Evolutionary conservation across 108 stramenopile genomes (phyloP), one percentile per base, ranked within the genome.

Genomic region (Parietichytrium sp.): DNA sequence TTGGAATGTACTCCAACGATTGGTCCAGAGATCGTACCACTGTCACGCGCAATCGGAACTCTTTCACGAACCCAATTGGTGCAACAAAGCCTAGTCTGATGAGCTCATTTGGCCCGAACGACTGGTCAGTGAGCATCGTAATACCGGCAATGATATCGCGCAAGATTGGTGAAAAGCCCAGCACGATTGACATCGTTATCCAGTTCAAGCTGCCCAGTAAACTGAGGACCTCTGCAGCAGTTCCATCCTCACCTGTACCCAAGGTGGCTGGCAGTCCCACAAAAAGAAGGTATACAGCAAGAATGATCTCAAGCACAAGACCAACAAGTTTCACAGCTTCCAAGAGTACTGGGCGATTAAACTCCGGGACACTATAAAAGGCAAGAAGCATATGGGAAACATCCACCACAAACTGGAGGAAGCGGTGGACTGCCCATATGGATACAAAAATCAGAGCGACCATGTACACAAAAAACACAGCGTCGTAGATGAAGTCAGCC

Each of bases 111-210:
- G 18, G 61, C 0, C 61, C 20, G 45, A 72, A 72, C 20, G 36
- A 42, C 20, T 42, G 61, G 42, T 72, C 61, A 16, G 61, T 45
- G 3, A 72, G 45, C 20, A 72, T 33, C 61, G 61, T 42, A 27
- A 72, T 33, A 2, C 61, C 61, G 23, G 61, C 61, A 25, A 72
- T 31, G 20, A 72, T 72, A 25, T 72, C 61, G 33, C 61, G 33
- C 61, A 72, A 15, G 20, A 72, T 72, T 7, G 61, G 61, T 20
- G 61, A 23, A 27, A 72, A 10, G 16, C 61, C 61, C 10, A 72
- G 36, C 38, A 72, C 61, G 33, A 72, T 72, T n/a, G 61, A 72
- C 61, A 72, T 72, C 10, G 61, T 72, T 16, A 72, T 72, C 36
- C 36, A 72, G 20, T 72, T 72, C 15, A 72, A 27, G 8, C 61